Base-by-base conservation (phyloP, 2,329 filamentous ascomycete species). In the Penicillium sclerotigenum region DNA sequence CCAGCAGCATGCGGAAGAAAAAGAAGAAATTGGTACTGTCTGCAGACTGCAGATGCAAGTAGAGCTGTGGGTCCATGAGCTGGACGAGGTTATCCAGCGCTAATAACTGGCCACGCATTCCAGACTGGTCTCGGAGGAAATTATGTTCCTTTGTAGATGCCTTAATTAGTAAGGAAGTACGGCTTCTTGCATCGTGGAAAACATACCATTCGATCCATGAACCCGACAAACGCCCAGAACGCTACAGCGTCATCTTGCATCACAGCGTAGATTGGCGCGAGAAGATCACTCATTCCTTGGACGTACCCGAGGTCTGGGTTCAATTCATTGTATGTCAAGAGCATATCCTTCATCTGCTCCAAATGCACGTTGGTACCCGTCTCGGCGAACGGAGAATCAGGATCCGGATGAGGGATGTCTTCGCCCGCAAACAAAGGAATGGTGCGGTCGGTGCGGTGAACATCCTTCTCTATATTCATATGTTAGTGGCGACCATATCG, bases 1-100 rank as follows among this genome's bases (percentile, higher is more conserved):
- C 94, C 1, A 99, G 81, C 33, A 99, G 81, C 94, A 97, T 97
- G 58, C 94, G 89, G 84, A 97, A 99, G 80, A 99, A 97, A 80
- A 99, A 99, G 77, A 99, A 99, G 75, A 99, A 99, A 73, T 99
- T 99, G 24, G 94, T 99, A 68, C 89, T 95, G 68, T 99, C 95
- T 20, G 92, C 90, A 16, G 84, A 87, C 72, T 96, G 86, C 0
- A 99, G 83, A 67, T 99, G 94, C 2, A 89, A 81, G 75, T 97
- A 97, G 8, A 99, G 85, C 70, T 91, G 89, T 0, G 95, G 94
- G 64, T 99, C 94, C 86, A 99, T 92, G 55, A 99, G 90, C 70
- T 96, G 91, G 13, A 97, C 91, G 0, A 99, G 86, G 62, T 99
- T 91, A 69, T 99, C 92, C 4, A 99, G 84, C 0, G 93, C 91